Base-by-base conservation (phyloP, 768 basidiomycete genomes). In the Termitomyces sp. region DNA sequence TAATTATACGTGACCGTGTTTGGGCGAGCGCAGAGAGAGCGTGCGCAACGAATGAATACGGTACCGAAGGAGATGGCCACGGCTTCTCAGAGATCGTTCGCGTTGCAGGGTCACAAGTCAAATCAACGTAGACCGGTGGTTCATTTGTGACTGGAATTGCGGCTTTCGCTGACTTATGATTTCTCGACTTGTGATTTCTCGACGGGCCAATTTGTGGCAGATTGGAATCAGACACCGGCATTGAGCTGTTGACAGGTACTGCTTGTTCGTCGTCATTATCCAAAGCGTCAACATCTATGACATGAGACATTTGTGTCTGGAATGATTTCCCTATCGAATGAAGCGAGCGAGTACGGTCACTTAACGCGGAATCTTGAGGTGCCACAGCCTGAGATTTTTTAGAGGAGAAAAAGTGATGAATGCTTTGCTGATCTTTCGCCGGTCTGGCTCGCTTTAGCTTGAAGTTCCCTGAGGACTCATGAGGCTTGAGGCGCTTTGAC, bases 1-100 rank as follows among this genome's bases (percentile, higher is more conserved):
- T 91, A 35, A 74, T 66, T 50, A 84, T 87, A 28, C 91, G 82
- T 21, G 91, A 92, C 33, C 84, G 82, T 0, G 91, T 93, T 47
- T 76, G 69, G 3, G 82, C 81, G 23, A 92, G 66, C 10, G 79
- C 73, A 10, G 78, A 74, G 7, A 93, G 77, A 1, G 86, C 75
- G 63, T 84, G 81, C 1, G 80, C 80, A 26, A 93, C 78, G 66
- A 90, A 88, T 2, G 86, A 78, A 68, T 89, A 93, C 0, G 89
- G 88, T 4, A 82, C 79, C 5, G 75, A 66, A 38, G 50, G 51
- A 10, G 70, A 61, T 6, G 67, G 62, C 77, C 83, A 85, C 8
- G 78, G 74, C 52, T 73, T 74, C n/a, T 60, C 59, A 31, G 70
- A 67, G 33, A 77, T 67, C 53, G 71, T 64, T 65, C 83, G 87